These are phyloP conservation scores for Gnaphalium uliginosum DNA, from an alignment of 129 eudicot genomes.

Conservation along the genomic window DNA sequence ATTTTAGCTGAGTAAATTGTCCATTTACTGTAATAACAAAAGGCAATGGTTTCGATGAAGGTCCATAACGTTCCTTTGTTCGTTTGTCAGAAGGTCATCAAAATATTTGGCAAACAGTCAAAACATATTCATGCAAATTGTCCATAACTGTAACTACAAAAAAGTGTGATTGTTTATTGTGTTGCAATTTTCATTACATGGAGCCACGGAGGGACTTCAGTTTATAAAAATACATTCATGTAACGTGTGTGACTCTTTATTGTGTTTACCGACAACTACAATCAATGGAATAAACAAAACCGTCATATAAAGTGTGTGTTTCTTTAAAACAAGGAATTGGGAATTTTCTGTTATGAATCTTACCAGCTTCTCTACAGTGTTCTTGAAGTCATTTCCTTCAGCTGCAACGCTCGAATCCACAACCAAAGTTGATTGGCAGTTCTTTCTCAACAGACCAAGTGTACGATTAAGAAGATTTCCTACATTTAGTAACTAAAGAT, in stretches of 20 bases:
- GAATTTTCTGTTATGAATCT: slow-evolving; percentile 16
- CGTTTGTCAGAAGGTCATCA: background rate
- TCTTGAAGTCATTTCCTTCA: slow-evolving; percentile 76
- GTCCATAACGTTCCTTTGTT: background rate
- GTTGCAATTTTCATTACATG: slow-evolving; percentile 3
- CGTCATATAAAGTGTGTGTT: slow-evolving; percentile 3
- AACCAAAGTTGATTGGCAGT: slow-evolving; percentile 83
- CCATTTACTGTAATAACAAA: background rate
- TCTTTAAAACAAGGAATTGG: background rate
- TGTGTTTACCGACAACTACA: background rate
- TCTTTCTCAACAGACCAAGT: slow-evolving; percentile 92
- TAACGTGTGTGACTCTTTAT: background rate
- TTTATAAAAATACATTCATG: slow-evolving; percentile 10
- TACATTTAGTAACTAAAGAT: slow-evolving; percentile 21
- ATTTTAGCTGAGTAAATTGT: background rate
- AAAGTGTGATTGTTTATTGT: background rate
- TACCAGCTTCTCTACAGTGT: slow-evolving; percentile 83
- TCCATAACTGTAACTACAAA: background rate
- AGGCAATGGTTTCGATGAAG: background rate
- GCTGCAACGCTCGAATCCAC: slow-evolving; percentile 84
- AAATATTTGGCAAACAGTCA: background rate
- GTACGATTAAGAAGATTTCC: slow-evolving; percentile 99
- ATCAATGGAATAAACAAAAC: slow-evolving; percentile 4
- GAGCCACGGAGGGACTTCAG: background rate
- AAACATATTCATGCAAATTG: background rate